Percentiles rank a stretch among this genome's conserved stretches.
phyloP scores from a whole-genome alignment of 163 green algal genomes.

The Smithsoniella earleae region DNA sequence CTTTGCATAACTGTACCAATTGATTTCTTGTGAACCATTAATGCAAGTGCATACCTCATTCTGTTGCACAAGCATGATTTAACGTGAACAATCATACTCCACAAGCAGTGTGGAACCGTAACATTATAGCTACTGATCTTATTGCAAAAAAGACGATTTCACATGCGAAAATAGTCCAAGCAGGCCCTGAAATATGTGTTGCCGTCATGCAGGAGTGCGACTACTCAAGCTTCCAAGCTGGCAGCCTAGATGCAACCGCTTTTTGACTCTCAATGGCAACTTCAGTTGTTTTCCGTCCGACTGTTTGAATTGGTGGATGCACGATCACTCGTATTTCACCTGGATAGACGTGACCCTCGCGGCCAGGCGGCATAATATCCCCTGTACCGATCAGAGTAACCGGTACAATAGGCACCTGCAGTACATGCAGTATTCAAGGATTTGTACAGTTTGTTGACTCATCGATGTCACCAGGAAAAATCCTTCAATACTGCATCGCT shows the following conservation, averaged over 20 bases:
- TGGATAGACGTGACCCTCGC: constrained; percentile 35
- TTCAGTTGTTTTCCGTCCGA: not conserved
- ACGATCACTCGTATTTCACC: constrained; percentile 37
- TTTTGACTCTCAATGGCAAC: not conserved
- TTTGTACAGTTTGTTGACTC: not conserved
- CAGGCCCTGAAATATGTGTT: no score
- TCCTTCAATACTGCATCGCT: not conserved
- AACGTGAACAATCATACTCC: no score
- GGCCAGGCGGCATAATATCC: constrained; percentile 35
- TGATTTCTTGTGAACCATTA: no score
- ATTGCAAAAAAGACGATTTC: no score
- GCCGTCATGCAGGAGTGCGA: no score
- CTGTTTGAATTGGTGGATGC: constrained; percentile 14
- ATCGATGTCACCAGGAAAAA: not conserved
- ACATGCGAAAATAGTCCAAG: no score
- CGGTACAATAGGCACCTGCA: constrained; percentile 67
- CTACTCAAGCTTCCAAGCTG: constrained; percentile 1
- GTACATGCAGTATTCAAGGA: constrained; percentile 15
- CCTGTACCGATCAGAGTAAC: constrained; percentile 66
- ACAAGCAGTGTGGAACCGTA: no score
- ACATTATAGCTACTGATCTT: no score
- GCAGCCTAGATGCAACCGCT: not conserved
- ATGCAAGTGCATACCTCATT: no score
- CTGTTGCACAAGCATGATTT: no score
- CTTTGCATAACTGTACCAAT: no score